phyloP scores from a whole-genome alignment of 129 eudicot species.

The Sambucus nigra region DNA sequence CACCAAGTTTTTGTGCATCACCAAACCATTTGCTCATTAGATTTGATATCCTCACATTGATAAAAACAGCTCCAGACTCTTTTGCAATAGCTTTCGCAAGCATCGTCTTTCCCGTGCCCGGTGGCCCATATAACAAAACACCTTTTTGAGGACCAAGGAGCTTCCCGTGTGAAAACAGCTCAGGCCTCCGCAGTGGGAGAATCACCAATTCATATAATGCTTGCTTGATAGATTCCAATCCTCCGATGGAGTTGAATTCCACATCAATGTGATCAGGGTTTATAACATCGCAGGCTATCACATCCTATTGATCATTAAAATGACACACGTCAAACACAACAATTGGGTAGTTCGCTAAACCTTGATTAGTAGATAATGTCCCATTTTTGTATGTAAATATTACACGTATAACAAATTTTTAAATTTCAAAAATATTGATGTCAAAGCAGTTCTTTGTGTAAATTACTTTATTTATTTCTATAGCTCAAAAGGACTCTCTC shows the following conservation, averaged over 20 bases:
- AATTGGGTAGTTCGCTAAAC: not conserved
- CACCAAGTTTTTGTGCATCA: slow-evolving; percentile 88
- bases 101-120: slow-evolving; percentile 97
- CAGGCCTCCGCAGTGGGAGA: slow-evolving; percentile 75
- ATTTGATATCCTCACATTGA: slow-evolving; percentile 75
- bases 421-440: no score
- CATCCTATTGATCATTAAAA: slow-evolving; percentile 43
- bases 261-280: slow-evolving; percentile 82
- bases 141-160: slow-evolving; percentile 89
- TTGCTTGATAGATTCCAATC: slow-evolving; percentile 69
- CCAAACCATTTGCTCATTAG: slow-evolving; percentile 95
- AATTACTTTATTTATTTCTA: no score
- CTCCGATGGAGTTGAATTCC: slow-evolving; percentile 73
- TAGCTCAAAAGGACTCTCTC: no score
- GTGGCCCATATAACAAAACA: slow-evolving; percentile 84
- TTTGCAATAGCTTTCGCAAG: slow-evolving; percentile 96
- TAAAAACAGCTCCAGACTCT: slow-evolving; percentile 92
- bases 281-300: slow-evolving; percentile 79
- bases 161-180: slow-evolving; percentile 75
- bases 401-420: no score
- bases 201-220: slow-evolving; percentile 67
- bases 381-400: no score
- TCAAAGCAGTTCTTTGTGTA: no score
- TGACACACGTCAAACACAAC: slow-evolving; percentile 2
- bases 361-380: not conserved